These are phyloP conservation scores for Linanthus parryae DNA, from an alignment of 148 eudicot species.

Conservation along the genomic window DNA sequence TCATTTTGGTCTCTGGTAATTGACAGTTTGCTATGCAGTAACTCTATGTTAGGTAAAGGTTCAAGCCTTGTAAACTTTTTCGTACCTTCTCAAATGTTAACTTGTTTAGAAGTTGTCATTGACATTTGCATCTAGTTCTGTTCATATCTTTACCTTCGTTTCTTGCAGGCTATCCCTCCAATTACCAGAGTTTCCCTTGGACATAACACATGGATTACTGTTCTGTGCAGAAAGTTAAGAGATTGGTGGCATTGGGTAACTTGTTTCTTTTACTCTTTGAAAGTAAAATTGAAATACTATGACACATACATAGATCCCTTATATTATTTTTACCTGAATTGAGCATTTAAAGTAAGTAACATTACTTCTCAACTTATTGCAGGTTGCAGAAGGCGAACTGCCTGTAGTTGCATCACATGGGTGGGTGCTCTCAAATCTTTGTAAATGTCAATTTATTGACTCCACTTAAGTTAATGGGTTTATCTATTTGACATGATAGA, in stretches of 20 bases:
- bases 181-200: conserved; percentile 85
- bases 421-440: conserved; percentile 34
- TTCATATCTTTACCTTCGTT: not conserved
- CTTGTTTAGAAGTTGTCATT: not conserved
- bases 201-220: conserved; percentile 90
- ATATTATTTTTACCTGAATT: conserved; percentile 7
- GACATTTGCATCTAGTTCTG: not conserved
- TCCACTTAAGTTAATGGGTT: too few species aligned
- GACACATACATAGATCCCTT: conserved; percentile 5
- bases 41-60: too few species aligned
- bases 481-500: conserved; percentile 46
- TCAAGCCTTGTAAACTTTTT: too few species aligned
- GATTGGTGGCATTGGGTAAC: conserved; percentile 99
- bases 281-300: conserved; percentile 1
- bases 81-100: too few species aligned
- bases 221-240: conserved; percentile 88
- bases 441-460: conserved; percentile 3
- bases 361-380: conserved; percentile 20
- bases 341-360: conserved; percentile 9
- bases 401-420: conserved; percentile 93
- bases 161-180: conserved; percentile 82
- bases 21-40: too few species aligned
- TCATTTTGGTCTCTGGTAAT: too few species aligned
- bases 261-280: not conserved
- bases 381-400: conserved; percentile 98